These are phyloP conservation scores for Andrographis paniculata DNA, from an alignment of 305 asterid genomes.

Conservation along the genomic window DNA sequence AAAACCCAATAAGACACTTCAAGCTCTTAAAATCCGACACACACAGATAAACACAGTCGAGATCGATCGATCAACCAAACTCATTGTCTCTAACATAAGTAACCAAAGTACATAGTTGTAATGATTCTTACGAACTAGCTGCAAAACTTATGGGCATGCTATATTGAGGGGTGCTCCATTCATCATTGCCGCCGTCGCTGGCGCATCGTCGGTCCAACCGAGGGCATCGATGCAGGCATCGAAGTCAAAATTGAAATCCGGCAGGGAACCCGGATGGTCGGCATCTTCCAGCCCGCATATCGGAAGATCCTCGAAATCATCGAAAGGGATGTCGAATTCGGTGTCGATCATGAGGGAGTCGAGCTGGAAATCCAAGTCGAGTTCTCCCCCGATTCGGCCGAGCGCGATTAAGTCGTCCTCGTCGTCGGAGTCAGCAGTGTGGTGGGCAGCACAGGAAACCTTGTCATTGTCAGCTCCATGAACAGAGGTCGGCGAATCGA, in stretches of 20 bases:
- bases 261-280: constrained; percentile 22
- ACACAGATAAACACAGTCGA: constrained; percentile 3
- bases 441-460: no score
- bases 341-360: constrained; percentile 17
- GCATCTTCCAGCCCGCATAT: constrained; percentile 28
- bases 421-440: not conserved
- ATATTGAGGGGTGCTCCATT: constrained; percentile 51
- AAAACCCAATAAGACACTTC: not conserved
- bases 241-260: constrained; percentile 47
- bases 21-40: not conserved
- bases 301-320: constrained; percentile 39
- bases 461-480: not conserved
- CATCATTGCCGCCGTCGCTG: constrained; percentile 24
- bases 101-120: not conserved
- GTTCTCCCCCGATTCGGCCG: constrained; percentile 35
- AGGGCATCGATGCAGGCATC: constrained; percentile 39
- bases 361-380: constrained; percentile 51
- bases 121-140: constrained; percentile 19
- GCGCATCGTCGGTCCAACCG: constrained; percentile 46
- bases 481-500: constrained; percentile 30
- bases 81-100: no score
- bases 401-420: constrained; percentile 28
- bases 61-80: constrained; percentile 1
- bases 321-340: constrained; percentile 23
- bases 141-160: constrained; percentile 89